Percentiles rank a stretch among this genome's conserved stretches.
Evolutionary conservation across 2,329 filamentous ascomycete species (phyloP).

Genomic region (Beauveria medogensis): DNA sequence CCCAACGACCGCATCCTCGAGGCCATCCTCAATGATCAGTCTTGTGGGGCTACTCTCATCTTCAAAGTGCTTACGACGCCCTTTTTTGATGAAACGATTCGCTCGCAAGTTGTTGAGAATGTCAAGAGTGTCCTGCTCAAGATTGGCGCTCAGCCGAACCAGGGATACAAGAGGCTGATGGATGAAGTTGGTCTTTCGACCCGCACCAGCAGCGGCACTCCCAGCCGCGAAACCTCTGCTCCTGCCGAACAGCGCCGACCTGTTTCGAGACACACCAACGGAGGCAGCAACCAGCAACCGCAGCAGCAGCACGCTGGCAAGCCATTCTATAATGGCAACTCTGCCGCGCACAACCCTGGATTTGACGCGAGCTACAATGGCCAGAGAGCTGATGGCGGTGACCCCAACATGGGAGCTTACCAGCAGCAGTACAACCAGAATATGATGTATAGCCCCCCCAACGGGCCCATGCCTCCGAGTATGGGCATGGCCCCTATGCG

Average conservation of each 20-base stretch:
- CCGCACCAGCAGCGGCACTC: slow-evolving; percentile 36
- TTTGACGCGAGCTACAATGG: slow-evolving; percentile 46
- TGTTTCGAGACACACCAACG: slow-evolving; percentile 44
- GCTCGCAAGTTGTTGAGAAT: slow-evolving; percentile 81
- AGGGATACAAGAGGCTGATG: slow-evolving; percentile 98
- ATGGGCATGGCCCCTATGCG: slow-evolving; percentile 48
- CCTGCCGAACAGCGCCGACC: slow-evolving; percentile 33
- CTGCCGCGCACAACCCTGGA: slow-evolving; percentile 29
- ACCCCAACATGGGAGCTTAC: slow-evolving; percentile 42
- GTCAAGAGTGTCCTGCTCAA: slow-evolving; percentile 81
- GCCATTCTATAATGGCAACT: slow-evolving; percentile 45
- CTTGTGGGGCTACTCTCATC: slow-evolving; percentile 88
- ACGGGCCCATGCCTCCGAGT: slow-evolving; percentile 36
- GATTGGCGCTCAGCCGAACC: slow-evolving; percentile 86
- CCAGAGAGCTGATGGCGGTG: slow-evolving; percentile 45
- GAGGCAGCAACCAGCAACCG: slow-evolving; percentile 30
- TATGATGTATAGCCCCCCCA: slow-evolving; percentile 42
- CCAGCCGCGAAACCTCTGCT: slow-evolving; percentile 35
- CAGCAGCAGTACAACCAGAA: slow-evolving; percentile 42
- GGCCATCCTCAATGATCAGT: slow-evolving; percentile 82
- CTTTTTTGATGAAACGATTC: slow-evolving; percentile 90
- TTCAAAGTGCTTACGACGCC: slow-evolving; percentile 98
- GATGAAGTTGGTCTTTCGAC: slow-evolving; percentile 91
- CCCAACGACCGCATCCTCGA: slow-evolving; percentile 79
- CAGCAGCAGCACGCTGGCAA: slow-evolving; percentile 35